Conservation (phyloP, 1,284 basidiomycete species). For the Filobasidium uniguttulatum region DNA sequence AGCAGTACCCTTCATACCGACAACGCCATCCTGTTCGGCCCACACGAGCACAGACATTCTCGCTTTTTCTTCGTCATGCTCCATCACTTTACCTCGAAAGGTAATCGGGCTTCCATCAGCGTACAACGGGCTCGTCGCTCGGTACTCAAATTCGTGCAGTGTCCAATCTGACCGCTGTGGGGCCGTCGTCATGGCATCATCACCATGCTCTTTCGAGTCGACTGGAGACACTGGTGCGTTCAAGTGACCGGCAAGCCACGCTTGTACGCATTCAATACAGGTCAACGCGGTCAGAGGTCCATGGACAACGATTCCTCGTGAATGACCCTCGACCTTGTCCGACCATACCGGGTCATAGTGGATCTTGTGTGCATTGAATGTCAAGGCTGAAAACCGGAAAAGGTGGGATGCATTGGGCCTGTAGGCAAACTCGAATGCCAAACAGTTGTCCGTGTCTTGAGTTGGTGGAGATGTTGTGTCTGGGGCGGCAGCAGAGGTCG, state of each 20-base stretch:
- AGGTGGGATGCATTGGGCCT: conserved; percentile 55
- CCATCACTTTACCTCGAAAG: conserved; percentile 43
- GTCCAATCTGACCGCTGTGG: conserved; percentile 32
- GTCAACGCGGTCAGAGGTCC: conserved; percentile 65
- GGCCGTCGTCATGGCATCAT: background rate
- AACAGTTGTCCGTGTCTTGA: conserved; percentile 26
- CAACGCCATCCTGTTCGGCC: conserved; percentile 47
- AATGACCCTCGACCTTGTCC: conserved; percentile 52
- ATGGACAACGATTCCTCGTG: conserved; percentile 61
- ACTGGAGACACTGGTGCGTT: background rate
- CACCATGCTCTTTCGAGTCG: background rate
- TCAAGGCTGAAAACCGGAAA: conserved; percentile 71
- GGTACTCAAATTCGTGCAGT: conserved; percentile 51
- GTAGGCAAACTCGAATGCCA: conserved; percentile 50
- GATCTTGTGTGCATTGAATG: conserved; percentile 41
- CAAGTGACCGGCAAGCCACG: background rate
- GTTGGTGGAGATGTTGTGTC: background rate
- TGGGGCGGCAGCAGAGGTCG: background rate
- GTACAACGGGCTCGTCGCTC: conserved; percentile 58
- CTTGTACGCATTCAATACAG: conserved; percentile 49
- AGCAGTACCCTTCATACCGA: conserved; percentile 53
- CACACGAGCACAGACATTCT: conserved; percentile 38
- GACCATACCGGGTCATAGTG: conserved; percentile 45
- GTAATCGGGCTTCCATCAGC: conserved; percentile 46
- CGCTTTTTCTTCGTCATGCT: conserved; percentile 23